Evolutionary conservation across 805 yeast species (phyloP).

Genomic region (Kregervanrija delftensis): DNA sequence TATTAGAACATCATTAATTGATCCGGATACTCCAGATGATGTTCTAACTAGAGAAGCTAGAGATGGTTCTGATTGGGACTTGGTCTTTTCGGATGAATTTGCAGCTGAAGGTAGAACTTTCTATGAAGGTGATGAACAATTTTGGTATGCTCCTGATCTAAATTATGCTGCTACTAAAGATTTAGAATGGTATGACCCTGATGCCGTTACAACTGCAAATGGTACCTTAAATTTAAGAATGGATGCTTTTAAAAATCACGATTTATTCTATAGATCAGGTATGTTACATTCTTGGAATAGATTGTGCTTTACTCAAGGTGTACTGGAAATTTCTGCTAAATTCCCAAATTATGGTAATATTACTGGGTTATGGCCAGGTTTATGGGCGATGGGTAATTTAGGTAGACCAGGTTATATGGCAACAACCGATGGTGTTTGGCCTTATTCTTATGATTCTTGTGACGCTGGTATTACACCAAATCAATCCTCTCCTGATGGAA

Average conservation of each 20-base stretch:
- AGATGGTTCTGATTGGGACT: conserved; percentile 62
- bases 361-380: conserved; percentile 92
- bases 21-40: conserved; percentile 60
- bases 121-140: conserved; percentile 87
- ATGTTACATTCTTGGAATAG: conserved; percentile 93
- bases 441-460: conserved; percentile 78
- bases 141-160: conserved; percentile 78
- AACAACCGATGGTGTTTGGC: conserved; percentile 92
- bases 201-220: conserved; percentile 69
- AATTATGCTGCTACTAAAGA: conserved; percentile 85
- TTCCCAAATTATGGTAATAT: conserved; percentile 75
- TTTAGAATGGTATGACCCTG: conserved; percentile 94
- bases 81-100: conserved; percentile 90
- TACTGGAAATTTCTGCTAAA: conserved; percentile 65
- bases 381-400: conserved; percentile 90
- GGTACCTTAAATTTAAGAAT: conserved; percentile 64
- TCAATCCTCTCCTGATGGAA: conserved; percentile 86
- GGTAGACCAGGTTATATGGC: conserved; percentile 89
- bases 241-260: conserved; percentile 80
- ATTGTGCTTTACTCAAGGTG: conserved; percentile 82
- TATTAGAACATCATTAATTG: conserved; percentile 54
- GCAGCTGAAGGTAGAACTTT: conserved; percentile 85
- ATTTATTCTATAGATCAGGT: conserved; percentile 78
- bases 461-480: conserved; percentile 95
- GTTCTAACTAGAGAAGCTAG: conserved; percentile 40